Evolutionary conservation across 2,329 filamentous ascomycete species (phyloP).

Genomic region (Colletotrichum tropicicola): DNA sequence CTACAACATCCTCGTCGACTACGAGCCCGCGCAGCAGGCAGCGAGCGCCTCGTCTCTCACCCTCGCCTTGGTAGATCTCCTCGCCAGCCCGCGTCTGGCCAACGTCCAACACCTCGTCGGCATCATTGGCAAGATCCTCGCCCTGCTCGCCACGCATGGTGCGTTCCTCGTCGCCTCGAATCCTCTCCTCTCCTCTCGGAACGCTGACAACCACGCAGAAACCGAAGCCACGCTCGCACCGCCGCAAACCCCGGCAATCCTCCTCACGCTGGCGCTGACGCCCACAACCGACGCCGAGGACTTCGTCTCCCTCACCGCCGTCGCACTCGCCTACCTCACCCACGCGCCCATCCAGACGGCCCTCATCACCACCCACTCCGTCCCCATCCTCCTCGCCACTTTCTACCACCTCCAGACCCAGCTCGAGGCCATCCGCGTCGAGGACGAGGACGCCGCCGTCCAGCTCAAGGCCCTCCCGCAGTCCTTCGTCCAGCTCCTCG

Average conservation of each 20-base stretch:
- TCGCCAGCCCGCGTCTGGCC: conserved; percentile 54
- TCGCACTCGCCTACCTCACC: conserved; percentile 65
- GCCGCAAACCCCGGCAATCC: conserved; percentile 54
- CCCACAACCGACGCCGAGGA: conserved; percentile 60
- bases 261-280: conserved; percentile 59
- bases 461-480: conserved; percentile 58
- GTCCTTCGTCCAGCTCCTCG: conserved; percentile 59
- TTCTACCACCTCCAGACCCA: conserved; percentile 58
- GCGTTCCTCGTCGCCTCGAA: no score
- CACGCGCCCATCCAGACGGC: conserved; percentile 59
- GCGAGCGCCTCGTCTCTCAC: conserved; percentile 59
- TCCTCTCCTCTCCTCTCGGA: neutral
- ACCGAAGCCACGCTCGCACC: conserved; percentile 54
- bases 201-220: conserved; percentile 41
- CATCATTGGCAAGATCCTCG: conserved; percentile 66
- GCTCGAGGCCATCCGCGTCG: conserved; percentile 48
- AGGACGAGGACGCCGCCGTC: conserved; percentile 53
- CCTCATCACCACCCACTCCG: conserved; percentile 50
- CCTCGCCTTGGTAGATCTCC: conserved; percentile 55
- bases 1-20: conserved; percentile 71
- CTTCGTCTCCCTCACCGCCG: conserved; percentile 60
- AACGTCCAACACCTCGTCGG: conserved; percentile 54
- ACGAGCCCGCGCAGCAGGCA: conserved; percentile 68
- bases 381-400: conserved; percentile 55
- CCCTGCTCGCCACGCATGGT: conserved; percentile 62